Evolutionary conservation across 352 stramenopile genomes (phyloP).

Genomic region (Globisporangium lucens): DNA sequence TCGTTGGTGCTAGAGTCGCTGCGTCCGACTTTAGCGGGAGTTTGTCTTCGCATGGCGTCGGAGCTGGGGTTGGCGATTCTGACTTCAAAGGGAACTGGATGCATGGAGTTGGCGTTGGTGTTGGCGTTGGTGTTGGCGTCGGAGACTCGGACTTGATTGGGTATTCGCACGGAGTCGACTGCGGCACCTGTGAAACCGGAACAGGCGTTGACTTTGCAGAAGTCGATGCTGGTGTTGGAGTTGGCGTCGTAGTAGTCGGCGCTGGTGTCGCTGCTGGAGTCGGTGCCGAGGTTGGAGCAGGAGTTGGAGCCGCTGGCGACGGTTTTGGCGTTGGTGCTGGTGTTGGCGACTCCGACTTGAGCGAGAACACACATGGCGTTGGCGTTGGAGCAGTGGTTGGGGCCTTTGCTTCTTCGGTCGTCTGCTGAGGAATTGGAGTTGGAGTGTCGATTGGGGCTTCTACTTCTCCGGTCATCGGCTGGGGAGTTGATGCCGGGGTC

Average conservation of each 20-base stretch:
- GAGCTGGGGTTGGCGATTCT: neutral
- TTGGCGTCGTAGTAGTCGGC: neutral
- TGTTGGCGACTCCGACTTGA: neutral
- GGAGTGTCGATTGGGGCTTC: neutral
- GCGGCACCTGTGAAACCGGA: neutral
- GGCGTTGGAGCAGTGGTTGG: neutral
- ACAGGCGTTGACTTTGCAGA: neutral
- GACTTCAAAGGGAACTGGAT: neutral
- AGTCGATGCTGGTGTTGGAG: neutral
- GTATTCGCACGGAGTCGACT: slow-evolving; percentile 4
- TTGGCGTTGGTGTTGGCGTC: neutral
- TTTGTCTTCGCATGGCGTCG: neutral
- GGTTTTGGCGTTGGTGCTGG: neutral
- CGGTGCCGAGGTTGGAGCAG: neutral
- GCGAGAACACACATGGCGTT: neutral
- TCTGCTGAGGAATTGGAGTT: neutral
- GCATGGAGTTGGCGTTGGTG: neutral
- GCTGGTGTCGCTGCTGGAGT: neutral
- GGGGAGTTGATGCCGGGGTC: neutral
- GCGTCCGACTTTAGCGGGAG: neutral
- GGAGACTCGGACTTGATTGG: slow-evolving; percentile 8
- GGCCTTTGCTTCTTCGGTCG: neutral
- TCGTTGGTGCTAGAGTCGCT: neutral
- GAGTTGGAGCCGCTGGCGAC: neutral
- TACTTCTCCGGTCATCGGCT: neutral